Percentiles rank a stretch among this genome's conserved stretches.
Conservation (phyloP, 2,329 filamentous ascomycete species). For the Penicillium brevicompactum region DNA sequence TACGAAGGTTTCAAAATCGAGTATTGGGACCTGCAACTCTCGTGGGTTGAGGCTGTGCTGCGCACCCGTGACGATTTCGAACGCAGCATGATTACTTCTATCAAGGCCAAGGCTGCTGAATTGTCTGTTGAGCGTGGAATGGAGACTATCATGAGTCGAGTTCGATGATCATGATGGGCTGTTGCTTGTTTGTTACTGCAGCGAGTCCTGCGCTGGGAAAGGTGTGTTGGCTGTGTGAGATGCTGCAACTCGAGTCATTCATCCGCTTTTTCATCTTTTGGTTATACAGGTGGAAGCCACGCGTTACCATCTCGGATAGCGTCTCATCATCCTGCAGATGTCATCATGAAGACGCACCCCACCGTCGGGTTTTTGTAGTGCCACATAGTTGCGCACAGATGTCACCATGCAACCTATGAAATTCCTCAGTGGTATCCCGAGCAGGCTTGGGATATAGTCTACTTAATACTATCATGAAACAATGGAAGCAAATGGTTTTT, state of each 20-base stretch:
- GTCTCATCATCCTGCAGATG: no score
- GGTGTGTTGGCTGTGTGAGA: no score
- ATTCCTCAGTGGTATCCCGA: slow-evolving; percentile 12
- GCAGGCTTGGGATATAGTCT: slow-evolving; percentile 24
- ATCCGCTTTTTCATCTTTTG: no score
- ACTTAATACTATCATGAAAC: slow-evolving; percentile 6
- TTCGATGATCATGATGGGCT: slow-evolving; percentile 60
- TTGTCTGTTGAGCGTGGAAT: slow-evolving; percentile 76
- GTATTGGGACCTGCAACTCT: slow-evolving; percentile 93
- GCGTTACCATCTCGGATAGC: no score
- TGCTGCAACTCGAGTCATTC: no score
- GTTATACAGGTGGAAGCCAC: no score
- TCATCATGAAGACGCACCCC: no score
- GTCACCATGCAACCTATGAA: background rate
- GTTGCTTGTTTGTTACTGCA: no score
- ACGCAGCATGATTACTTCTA: slow-evolving; percentile 79
- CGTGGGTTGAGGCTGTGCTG: slow-evolving; percentile 92
- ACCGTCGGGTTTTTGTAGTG: background rate
- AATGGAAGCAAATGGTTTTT: slow-evolving; percentile 1
- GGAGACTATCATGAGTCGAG: slow-evolving; percentile 93
- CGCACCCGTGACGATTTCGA: slow-evolving; percentile 91
- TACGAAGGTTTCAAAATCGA: slow-evolving; percentile 81
- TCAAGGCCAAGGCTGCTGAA: slow-evolving; percentile 87
- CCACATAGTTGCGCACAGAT: background rate
- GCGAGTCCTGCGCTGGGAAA: no score